Evolutionary conservation across 2,329 filamentous ascomycete genomes (phyloP).

Genomic region (Ophiostoma tasmaniense): DNA sequence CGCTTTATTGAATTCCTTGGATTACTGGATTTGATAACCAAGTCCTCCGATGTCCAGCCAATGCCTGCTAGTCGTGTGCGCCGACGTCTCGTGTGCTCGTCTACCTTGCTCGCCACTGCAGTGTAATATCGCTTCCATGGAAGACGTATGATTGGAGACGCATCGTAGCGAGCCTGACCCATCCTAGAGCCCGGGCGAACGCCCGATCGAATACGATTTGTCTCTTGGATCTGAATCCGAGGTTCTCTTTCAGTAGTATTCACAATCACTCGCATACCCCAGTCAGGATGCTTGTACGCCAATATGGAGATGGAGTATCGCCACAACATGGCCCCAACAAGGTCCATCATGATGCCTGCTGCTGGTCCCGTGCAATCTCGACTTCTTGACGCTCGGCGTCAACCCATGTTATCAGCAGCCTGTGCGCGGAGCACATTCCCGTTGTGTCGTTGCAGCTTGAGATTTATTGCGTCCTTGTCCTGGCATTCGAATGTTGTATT

Average conservation of each 20-base stretch:
- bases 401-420: not conserved
- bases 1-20: too few relatives aligned
- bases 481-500: too few relatives aligned
- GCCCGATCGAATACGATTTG: not conserved
- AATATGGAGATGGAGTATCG: not conserved
- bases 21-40: too few relatives aligned
- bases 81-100: not conserved
- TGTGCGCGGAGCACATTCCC: not conserved
- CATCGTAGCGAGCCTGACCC: not conserved
- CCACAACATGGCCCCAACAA: not conserved
- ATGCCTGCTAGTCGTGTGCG: not conserved
- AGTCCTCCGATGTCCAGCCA: too few relatives aligned
- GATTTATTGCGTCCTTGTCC: not conserved
- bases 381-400: not conserved
- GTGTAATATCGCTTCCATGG: conserved; percentile 2
- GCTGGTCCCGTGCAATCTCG: not conserved
- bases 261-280: not conserved
- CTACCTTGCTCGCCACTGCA: not conserved
- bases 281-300: not conserved
- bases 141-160: too few relatives aligned
- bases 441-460: not conserved
- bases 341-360: not conserved
- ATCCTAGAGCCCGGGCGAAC: not conserved
- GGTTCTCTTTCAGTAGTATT: not conserved
- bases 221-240: not conserved